These are phyloP conservation scores for Coffea canephora DNA, from an alignment of 257 asterid genomes.

Conservation along the genomic window DNA sequence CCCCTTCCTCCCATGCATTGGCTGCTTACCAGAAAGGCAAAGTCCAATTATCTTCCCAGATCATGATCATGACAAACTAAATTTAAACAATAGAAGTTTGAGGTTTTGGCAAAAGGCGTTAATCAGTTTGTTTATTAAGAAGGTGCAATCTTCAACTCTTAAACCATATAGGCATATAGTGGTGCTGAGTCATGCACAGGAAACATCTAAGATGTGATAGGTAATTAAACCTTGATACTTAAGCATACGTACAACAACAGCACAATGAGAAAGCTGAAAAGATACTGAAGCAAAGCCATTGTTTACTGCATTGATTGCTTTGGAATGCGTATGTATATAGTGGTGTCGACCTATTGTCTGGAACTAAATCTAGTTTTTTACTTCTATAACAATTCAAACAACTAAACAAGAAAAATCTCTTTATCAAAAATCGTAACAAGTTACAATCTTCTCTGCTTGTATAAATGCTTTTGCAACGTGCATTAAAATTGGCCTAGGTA, in stretches of 20 bases:
- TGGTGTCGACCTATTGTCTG: too few relatives aligned
- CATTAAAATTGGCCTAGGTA: background rate
- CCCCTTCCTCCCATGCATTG: constrained; percentile 99
- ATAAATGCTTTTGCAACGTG: background rate
- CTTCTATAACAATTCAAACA: too few relatives aligned
- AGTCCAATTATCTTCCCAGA: background rate
- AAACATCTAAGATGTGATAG: background rate
- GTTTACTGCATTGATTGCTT: too few relatives aligned
- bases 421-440: too few relatives aligned
- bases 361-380: too few relatives aligned
- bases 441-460: background rate
- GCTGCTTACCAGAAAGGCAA: constrained; percentile 44
- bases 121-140: background rate
- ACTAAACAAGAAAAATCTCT: background rate
- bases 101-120: background rate
- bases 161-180: background rate
- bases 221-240: too few relatives aligned
- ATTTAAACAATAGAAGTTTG: background rate
- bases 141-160: background rate
- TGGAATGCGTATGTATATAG: too few relatives aligned
- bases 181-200: background rate
- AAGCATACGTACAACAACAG: background rate
- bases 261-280: too few relatives aligned
- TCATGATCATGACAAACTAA: background rate
- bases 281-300: background rate